Base-by-base conservation (phyloP, 2,329 filamentous ascomycete genomes). In the Tetracladium maxilliforme region DNA sequence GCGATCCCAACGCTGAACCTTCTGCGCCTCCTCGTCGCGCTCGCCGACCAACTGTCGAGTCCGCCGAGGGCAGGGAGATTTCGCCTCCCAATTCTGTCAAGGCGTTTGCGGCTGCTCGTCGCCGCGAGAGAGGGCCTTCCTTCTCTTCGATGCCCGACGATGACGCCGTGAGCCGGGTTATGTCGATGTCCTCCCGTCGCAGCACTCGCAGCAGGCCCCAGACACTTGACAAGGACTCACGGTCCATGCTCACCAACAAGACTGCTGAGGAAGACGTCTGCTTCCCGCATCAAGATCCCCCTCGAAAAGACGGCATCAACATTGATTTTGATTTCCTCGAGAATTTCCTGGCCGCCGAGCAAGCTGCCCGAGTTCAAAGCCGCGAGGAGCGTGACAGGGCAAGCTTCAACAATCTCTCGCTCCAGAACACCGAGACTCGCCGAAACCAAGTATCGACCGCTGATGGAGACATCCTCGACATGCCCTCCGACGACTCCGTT, bases 71-170 rank as follows among this genome's bases (percentile, higher is more conserved):
- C 23, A 67, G 82, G 28, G 83, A 81, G 2, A 58, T 70, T 3
- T 95, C 90, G 6, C 87, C 87, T 8, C 90, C 90, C 6, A 98
- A 94, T 49, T 98, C 90, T 0, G 84, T 98, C 25, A 92, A 95
- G 49, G 90, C 90, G 4, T 98, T 98, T 50, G 90, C 90, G 11
- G 81, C 90, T 42, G 81, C 82, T 28, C 77, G 83, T 25, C 80
- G 83, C 30, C 76, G 86, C 30, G 81, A 87, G 44, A 78, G 86
- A 21, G 64, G 70, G 23, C 46, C 63, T 43, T 73, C 63, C 13
- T 55, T 63, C 33, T 67, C 24, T 29, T 14, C 30, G 37, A 18
- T 28, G 37, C 17, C 38, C 37, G 5, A 33, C 32, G 19, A 39
- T 38, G 15, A 36, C 33, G 21, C 33, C 11, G 18, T 19, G 9